Conservation (phyloP, 768 basidiomycete genomes). For the Leucocoprinus leucothites region DNA sequence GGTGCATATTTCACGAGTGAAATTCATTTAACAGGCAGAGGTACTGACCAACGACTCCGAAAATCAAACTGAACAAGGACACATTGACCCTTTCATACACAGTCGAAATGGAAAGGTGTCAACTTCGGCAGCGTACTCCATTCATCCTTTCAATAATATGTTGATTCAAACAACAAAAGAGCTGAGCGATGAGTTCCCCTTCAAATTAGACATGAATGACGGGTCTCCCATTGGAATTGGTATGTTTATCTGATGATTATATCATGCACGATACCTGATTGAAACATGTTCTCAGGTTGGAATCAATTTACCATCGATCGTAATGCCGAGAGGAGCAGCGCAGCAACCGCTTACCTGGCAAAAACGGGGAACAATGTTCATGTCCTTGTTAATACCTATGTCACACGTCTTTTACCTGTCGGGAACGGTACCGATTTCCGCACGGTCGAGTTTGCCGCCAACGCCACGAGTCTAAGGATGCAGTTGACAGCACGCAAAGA, state of each 20-base stretch:
- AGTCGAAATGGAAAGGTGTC: slow-evolving; percentile 5
- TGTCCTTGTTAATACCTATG: slow-evolving; percentile 15
- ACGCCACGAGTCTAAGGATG: not conserved
- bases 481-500: not conserved
- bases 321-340: slow-evolving; percentile 18
- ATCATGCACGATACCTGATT: not conserved
- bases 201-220: slow-evolving; percentile 7
- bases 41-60: not conserved
- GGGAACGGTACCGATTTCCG: slow-evolving; percentile 19
- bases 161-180: slow-evolving; percentile 18
- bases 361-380: slow-evolving; percentile 9
- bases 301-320: slow-evolving; percentile 6
- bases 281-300: slow-evolving; percentile 5
- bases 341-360: slow-evolving; percentile 24
- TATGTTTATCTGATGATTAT: not conserved
- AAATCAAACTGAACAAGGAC: slow-evolving; percentile 10
- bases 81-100: slow-evolving; percentile 13
- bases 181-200: slow-evolving; percentile 11
- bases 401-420: slow-evolving; percentile 12
- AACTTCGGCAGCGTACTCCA: not conserved
- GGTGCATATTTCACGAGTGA: not conserved
- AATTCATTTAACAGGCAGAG: slow-evolving; percentile 2
- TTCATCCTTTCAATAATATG: slow-evolving; percentile 19
- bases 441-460: slow-evolving; percentile 19
- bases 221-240: slow-evolving; percentile 10